These are phyloP conservation scores for Puccinia hordei DNA, from an alignment of 1,284 basidiomycete genomes.

Conservation along the genomic window DNA sequence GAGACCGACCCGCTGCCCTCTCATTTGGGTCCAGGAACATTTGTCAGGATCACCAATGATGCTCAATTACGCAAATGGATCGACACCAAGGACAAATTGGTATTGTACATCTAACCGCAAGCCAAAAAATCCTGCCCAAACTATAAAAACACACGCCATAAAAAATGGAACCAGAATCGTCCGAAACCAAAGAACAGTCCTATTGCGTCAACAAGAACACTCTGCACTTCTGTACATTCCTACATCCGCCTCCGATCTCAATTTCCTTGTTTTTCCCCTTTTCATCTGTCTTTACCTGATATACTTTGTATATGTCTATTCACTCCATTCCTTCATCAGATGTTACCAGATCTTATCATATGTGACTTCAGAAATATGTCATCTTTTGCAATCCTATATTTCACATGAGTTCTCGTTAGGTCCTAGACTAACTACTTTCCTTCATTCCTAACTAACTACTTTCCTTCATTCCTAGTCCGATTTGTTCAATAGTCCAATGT, in stretches of 20 bases:
- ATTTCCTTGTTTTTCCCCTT: neutral
- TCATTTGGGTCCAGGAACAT: slow-evolving; percentile 21
- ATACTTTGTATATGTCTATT: neutral
- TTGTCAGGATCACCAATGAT: slow-evolving; percentile 2
- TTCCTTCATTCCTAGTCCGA: neutral
- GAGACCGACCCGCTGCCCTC: neutral
- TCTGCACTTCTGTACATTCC: neutral
- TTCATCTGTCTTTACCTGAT: neutral
- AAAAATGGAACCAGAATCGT: neutral
- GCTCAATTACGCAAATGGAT: slow-evolving; percentile 20
- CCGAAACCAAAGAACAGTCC: neutral
- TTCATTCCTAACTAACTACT: neutral
- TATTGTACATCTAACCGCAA: slow-evolving; percentile 10
- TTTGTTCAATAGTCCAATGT: neutral
- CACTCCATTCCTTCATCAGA: neutral
- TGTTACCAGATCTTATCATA: neutral
- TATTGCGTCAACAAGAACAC: neutral
- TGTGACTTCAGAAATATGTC: neutral
- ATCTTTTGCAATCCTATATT: neutral
- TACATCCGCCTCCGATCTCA: neutral
- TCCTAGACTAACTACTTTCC: neutral
- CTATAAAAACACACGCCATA: neutral
- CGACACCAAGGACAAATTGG: slow-evolving; percentile 1
- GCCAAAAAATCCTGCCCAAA: neutral
- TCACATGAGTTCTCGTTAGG: neutral